A percentile compares a stretch with the other conserved stretches of the same genome.
Conservation (phyloP, 2,329 filamentous ascomycete genomes). For the Phyllosticta paracitricarpa region DNA sequence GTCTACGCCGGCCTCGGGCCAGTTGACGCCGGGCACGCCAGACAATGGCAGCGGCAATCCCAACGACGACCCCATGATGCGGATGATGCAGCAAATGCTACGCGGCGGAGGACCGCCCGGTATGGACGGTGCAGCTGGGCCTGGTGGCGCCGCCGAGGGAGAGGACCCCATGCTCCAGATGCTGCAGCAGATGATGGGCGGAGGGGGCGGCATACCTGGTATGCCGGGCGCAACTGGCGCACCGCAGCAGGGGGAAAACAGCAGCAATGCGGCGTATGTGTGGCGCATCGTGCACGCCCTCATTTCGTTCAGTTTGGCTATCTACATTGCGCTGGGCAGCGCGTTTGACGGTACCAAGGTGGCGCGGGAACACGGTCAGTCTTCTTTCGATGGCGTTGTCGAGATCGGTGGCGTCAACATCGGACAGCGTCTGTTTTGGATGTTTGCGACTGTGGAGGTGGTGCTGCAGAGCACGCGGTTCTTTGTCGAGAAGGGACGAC, state of each 20-base stretch:
- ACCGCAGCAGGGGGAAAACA: constrained; percentile 26
- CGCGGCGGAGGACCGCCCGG: constrained; percentile 29
- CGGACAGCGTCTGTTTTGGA: constrained; percentile 57
- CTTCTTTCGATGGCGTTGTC: constrained; percentile 21
- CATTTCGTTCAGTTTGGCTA: constrained; percentile 57
- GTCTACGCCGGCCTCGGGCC: constrained; percentile 15
- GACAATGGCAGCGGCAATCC: constrained; percentile 14
- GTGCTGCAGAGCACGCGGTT: constrained; percentile 61
- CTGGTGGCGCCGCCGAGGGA: constrained; percentile 11
- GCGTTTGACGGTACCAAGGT: constrained; percentile 58
- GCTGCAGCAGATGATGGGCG: constrained; percentile 28
- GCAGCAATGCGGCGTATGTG: constrained; percentile 40
- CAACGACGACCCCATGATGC: constrained; percentile 56
- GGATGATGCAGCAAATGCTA: constrained; percentile 69
- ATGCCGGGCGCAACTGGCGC: constrained; percentile 20
- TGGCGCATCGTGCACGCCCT: constrained; percentile 68
- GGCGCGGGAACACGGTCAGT: constrained; percentile 36
- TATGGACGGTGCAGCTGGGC: constrained; percentile 20
- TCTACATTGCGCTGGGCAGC: constrained; percentile 60
- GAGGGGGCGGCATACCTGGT: constrained; percentile 29
- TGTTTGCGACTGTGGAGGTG: constrained; percentile 71
- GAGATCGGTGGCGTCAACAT: constrained; percentile 25
- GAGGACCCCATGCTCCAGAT: constrained; percentile 9
- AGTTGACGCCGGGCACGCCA: not conserved
- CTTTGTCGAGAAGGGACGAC: constrained; percentile 53